Base-by-base conservation (phyloP, 2,329 filamentous ascomycete genomes). In the Penicillium crustosum region DNA sequence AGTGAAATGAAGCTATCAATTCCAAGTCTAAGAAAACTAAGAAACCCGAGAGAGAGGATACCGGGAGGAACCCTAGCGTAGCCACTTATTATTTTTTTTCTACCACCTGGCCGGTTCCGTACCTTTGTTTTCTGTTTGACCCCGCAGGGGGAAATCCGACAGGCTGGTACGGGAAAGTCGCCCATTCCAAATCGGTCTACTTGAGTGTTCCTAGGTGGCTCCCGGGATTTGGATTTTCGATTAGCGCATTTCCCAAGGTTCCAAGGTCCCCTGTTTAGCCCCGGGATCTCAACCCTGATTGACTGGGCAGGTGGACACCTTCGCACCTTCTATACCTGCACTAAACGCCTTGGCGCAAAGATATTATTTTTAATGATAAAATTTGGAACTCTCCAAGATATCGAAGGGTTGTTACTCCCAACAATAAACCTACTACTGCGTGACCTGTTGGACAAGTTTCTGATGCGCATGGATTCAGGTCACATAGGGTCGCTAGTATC, bases 31-130 rank as follows among this genome's bases (percentile, higher is more conserved):
- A 60, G 48, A 45, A 38, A 55, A 29, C n/a, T 19, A 29, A 41
- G 23, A 50, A 44, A 51, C 41, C 61, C 60, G 61, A 60, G 48
- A 49, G 52, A 54, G 44, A 59, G 63, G 63, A 61, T 49, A 29
- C 61, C 39, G 60, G 60, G 56, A 62, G 42, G 33, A 55, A 35
- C 27, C n/a, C 49, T 53, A 53, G 50, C 31, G 39, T 51, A 21
- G 33, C 35, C 38, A 51, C 27, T 51, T 31, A 21, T 33, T 43
- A n/a, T 43, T 33, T 43, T 44, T 17, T 7, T 17, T 31, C 33
- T 43, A 21, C 44, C 44, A 49, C 29, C 39, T 25, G 31, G 50
- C 27, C 17, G 41, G 50, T 45, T 53, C 41, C n/a, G 51, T 53
- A 53, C 41, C 41, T 53, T 45, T 53, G 41, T 2, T 15, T 15